phyloP scores from a whole-genome alignment of 495 filamentous ascomycete genomes.

The Barbatosphaeria neglecta region DNA sequence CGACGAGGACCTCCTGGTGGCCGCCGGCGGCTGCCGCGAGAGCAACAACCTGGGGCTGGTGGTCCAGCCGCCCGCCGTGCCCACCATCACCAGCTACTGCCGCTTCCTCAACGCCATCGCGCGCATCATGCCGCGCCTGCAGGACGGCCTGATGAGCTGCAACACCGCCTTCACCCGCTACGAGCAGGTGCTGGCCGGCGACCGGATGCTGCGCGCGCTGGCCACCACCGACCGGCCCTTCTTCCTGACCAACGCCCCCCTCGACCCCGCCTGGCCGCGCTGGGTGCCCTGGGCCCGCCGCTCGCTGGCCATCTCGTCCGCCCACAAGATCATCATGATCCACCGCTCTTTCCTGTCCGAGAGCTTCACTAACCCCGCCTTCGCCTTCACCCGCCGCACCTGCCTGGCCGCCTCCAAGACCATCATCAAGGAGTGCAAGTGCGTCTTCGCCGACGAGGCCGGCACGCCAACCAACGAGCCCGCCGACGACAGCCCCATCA shows the following conservation, averaged over 20 bases:
- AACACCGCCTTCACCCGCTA: slow-evolving; percentile 25
- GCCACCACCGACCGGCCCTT: slow-evolving; percentile 19
- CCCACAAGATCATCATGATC: slow-evolving; percentile 43
- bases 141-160: slow-evolving; percentile 27
- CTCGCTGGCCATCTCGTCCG: slow-evolving; percentile 29
- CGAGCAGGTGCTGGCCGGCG: slow-evolving; percentile 29
- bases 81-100: slow-evolving; percentile 28
- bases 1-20: slow-evolving; percentile 22
- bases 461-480: no score
- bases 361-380: slow-evolving; percentile 29
- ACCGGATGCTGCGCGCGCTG: slow-evolving; percentile 30
- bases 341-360: slow-evolving; percentile 34
- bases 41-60: no score
- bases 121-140: slow-evolving; percentile 26
- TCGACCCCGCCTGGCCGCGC: slow-evolving; percentile 24
- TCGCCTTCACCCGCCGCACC: slow-evolving; percentile 28
- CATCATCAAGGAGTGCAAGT: slow-evolving; percentile 31
- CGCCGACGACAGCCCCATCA: slow-evolving; percentile 25
- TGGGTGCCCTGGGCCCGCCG: slow-evolving; percentile 33
- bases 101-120: slow-evolving; percentile 29
- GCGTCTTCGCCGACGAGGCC: slow-evolving; percentile 12
- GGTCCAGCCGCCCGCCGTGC: slow-evolving; percentile 17
- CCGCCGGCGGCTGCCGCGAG: no score
- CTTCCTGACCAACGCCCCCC: slow-evolving; percentile 20
- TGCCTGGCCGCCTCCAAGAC: slow-evolving; percentile 34